Evolutionary conservation across 345 rosid species (phyloP), one percentile per base, ranked within the genome.

Genomic region (Mallotus nudiflorus): DNA sequence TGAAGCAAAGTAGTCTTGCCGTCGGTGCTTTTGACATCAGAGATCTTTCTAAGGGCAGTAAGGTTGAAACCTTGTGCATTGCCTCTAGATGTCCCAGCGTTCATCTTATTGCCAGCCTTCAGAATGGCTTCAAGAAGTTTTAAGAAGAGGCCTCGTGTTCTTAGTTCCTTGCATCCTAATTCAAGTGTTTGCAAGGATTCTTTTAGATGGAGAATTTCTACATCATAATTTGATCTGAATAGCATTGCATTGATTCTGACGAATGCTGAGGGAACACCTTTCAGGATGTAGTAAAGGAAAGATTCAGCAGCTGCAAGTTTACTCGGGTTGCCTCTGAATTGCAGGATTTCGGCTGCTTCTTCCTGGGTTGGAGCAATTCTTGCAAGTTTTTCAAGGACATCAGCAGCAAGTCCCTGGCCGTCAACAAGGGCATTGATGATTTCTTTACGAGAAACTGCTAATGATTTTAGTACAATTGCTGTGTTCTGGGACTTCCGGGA

Each of bases 21-120:
- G 61, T 88, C 86, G 0, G 82, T 85, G 82, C 96, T 89, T 74
- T 87, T 91, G 16, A 89, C 85, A 59, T 93, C 89, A 0, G 92
- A 85, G 6, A 91, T 91, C 70, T 91, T 89, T 15, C 83, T 73
- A 24, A 89, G 83, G 19, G 96, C 85, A 0, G 78, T 82, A 48
- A 89, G 87, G 72, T 88, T 84, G 72, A 93, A 93, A 55, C 92
- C 94, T 46, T 82, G 82, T 11, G 98, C 98, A 39, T 93, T 85
- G 49, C 98, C 98, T 78, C 97, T 83, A 16, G 91, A 69, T 4
- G 98, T 89, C 76, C 98, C 98, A 0, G 93, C 93, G 63, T 93
- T 93, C 91, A 91, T 87, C 69, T 78, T 81, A 73, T 89, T 93
- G 29, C 98, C 96, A 5, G 97, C 92, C 79, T 93, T 93, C 56